Base-by-base conservation (phyloP, 1,139 yeast genomes). In the Blastobotrys raffinosifermentans region DNA sequence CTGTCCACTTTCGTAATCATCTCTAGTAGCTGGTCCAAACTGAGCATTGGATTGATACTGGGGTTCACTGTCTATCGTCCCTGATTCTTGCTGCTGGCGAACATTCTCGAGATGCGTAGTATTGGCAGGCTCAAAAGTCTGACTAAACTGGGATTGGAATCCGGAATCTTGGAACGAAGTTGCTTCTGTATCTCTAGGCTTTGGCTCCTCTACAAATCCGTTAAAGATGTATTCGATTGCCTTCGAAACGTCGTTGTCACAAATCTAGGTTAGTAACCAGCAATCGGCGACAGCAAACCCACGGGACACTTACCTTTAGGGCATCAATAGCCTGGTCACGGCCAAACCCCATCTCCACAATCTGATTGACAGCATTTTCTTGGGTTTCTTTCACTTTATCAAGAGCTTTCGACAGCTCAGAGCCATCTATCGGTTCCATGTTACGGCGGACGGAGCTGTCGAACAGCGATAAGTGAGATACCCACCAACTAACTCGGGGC, bases 291-390 rank as follows among this genome's bases (percentile, higher is more conserved):
- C n/a, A 20, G 21, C 29, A 19, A 14, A 4, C 19, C 4, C 16
- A 14, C 13, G 29, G 13, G 21, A 23, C 10, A 10, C 55, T 14
- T 32, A 60, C 61, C 33, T 52, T 43, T 23, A 63, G 45, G 1
- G 67, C 67, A 9, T 41, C 35, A 8, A 46, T 31, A 5, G 67
- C 67, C 19, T 54, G 55, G 2, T 66, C 72, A 4, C 58, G 61
- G 41, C 70, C 55, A 54, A 79, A 72, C 21, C 86, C 87, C 86
- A 80, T 79, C 39, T 73, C 82, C 35, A 64, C 60, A 42, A 79
- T 67, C 50, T 64, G 68, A 22, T 45, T 48, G 16, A 69, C 52
- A 7, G 43, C 26, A 19, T 39, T 38, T 10, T 38, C 39, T 9
- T 17, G 19, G 19, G 10, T 19, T 10, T n/a, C 17, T 14, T 25